Evolutionary conservation across 805 yeast genomes (phyloP), one percentile per base, ranked within the genome.

Genomic region (Candida quercuum): DNA sequence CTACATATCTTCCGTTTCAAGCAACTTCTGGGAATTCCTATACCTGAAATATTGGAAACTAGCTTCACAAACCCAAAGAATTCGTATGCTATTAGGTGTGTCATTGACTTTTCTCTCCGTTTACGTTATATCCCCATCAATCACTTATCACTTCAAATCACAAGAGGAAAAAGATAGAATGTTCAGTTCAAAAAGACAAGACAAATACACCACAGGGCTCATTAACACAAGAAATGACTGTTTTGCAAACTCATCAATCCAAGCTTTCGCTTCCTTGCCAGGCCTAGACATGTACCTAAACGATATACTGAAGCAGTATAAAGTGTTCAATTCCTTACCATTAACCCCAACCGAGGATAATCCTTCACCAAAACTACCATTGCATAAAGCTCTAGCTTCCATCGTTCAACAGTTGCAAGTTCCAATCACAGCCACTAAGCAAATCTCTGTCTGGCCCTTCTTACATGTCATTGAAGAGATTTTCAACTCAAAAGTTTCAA

Each of bases 191-290:
- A 73, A 70, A 38, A 64, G 93, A 54, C 78, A 82, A 7, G 91
- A 83, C 47, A 80, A 74, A 46, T 67, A 76, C 51, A 82, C 95
- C 10, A 86, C 93, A 0, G 97, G 97, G 3, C 64, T 91, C 32
- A 70, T 80, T 47, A 93, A 91, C 58, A 68, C 80, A 45, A 74
- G 89, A 42, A 86, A 86, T 47, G 96, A 88, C 57, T 91, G 99
- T 59, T 91, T 86, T 64, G 96, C 96, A 43, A 91, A 93, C 54
- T 76, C 94, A 7, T 79, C 89, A 1, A 53, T 93, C 15, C 99
- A 91, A 57, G 93, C 89, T 0, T 69, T 84, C 38, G 73, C 81
- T 14, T 62, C 87, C 0, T 55, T 81, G 14, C 80, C 85, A 1
- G 71, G 72, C 0, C 52, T 85, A 34, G 74, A 80, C 26, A 63